A percentile compares a stretch with the other conserved stretches of the same genome.
These are phyloP conservation scores for Phytophthora cryptogea DNA, from an alignment of 352 stramenopile species.

Conservation along the genomic window DNA sequence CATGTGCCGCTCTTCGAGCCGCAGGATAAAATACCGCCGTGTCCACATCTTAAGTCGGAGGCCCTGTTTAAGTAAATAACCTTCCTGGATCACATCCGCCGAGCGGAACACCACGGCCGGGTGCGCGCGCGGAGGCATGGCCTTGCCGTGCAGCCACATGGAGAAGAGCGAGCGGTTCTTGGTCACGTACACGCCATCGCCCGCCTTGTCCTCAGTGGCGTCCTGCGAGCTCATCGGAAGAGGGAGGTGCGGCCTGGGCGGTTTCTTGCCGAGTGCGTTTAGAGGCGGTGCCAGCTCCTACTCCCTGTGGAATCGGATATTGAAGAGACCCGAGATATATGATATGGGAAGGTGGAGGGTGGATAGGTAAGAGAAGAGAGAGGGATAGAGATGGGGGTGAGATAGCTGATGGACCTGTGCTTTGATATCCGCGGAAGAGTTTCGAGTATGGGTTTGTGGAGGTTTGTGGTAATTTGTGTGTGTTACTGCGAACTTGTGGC, in stretches of 20 bases:
- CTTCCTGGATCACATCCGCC: constrained; percentile 85
- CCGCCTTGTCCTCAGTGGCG: constrained; percentile 30
- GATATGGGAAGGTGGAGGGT: not conserved
- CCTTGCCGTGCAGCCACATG: constrained; percentile 86
- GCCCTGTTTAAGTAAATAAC: constrained; percentile 85
- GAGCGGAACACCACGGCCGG: constrained; percentile 76
- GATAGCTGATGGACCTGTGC: not conserved
- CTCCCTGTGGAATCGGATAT: not conserved
- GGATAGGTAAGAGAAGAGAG: not conserved
- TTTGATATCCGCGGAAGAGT: not conserved
- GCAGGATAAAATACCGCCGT: constrained; percentile 86
- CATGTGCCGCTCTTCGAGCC: constrained; percentile 88
- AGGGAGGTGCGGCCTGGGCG: constrained; percentile 8
- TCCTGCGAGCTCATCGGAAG: constrained; percentile 30
- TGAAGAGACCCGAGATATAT: not conserved
- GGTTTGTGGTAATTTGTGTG: not conserved
- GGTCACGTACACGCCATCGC: constrained; percentile 85
- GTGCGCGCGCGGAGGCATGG: constrained; percentile 45
- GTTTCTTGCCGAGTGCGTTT: constrained; percentile 35
- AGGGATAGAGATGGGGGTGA: not conserved
- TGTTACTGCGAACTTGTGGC: not conserved
- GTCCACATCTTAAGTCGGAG: constrained; percentile 82
- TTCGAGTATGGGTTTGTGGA: not conserved
- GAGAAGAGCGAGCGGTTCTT: constrained; percentile 86
- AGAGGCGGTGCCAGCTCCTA: not conserved